Base-by-base conservation (phyloP, 805 yeast genomes). In the Komagataella ulmi region DNA sequence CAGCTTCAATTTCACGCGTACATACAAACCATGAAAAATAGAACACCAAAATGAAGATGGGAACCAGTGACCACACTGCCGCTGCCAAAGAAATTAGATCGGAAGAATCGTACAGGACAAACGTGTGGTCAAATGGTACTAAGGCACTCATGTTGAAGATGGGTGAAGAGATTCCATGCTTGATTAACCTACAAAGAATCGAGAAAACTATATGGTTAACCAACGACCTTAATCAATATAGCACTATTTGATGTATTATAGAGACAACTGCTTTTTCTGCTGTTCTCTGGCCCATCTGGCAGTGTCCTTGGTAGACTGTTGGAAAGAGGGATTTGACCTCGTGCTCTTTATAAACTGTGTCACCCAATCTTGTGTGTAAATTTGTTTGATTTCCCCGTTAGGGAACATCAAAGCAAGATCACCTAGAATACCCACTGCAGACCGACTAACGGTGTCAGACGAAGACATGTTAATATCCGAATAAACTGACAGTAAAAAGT, bases 231-330 rank as follows among this genome's bases (percentile, higher is more conserved):
- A 30, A 30, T 30, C 40, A 30, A 30, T 30, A 10, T 5, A 7
- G 14, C 40, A 10, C 14, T 30, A 30, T 30, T 8, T 14, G 40
- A 7, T 30, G 10, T 10, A 30, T 45, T 45, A 45, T 24, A 45
- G 14, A 45, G 21, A 21, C 23, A 45, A 17, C 50, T 50, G 51
- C 47, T 49, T 48, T 66, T 77, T 79, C 64, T 79, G 87, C 68
- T 83, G 96, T 61, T 86, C 96, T 58, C 93, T 79, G 14, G 99
- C 97, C 98, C 98, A 93, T 69, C 90, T 80, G 7, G 97, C 97
- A n/a, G 96, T 87, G 61, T 85, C 93, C 64, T 79, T 81, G 10
- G 97, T 88, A 52, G 75, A 69, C 59, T 77, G 79, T 43, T 80
- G 72, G 62, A 81, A 86, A 36, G 72, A 59, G 55, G 76, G 73